phyloP scores from a whole-genome alignment of 176 grass and related monocot species.

The Aegilops tauschii region DNA sequence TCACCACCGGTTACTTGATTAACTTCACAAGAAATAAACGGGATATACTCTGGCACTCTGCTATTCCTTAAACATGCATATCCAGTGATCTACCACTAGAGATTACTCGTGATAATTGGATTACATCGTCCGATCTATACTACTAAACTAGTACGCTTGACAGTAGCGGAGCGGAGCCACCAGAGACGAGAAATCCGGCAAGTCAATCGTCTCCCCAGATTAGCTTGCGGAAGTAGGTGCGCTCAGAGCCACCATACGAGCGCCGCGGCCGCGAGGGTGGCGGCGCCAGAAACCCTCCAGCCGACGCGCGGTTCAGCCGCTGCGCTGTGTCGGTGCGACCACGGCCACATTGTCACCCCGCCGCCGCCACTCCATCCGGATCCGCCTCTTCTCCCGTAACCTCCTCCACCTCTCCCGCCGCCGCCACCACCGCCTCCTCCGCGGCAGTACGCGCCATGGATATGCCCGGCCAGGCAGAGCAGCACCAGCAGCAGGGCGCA shows the following conservation, averaged over 20 bases:
- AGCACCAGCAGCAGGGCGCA: background rate
- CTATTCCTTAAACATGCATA: too few species aligned
- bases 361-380: background rate
- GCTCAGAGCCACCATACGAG: slow-evolving; percentile 18
- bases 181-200: background rate
- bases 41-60: too few species aligned
- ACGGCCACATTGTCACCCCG: background rate
- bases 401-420: background rate
- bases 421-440: too few species aligned
- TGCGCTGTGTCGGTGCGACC: background rate
- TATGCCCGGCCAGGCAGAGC: background rate
- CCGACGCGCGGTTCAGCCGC: background rate
- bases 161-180: background rate
- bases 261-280: background rate
- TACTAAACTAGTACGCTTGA: background rate
- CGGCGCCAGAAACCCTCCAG: background rate
- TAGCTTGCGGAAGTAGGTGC: background rate
- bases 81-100: too few species aligned
- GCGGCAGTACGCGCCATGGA: background rate
- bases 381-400: too few species aligned
- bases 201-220: background rate
- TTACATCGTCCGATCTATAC: background rate
- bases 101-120: background rate
- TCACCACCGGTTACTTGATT: too few species aligned
- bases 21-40: too few species aligned